A percentile compares a stretch with the other conserved stretches of the same genome.
phyloP scores from a whole-genome alignment of 2,329 filamentous ascomycete genomes.

The Fusarium sp. region DNA sequence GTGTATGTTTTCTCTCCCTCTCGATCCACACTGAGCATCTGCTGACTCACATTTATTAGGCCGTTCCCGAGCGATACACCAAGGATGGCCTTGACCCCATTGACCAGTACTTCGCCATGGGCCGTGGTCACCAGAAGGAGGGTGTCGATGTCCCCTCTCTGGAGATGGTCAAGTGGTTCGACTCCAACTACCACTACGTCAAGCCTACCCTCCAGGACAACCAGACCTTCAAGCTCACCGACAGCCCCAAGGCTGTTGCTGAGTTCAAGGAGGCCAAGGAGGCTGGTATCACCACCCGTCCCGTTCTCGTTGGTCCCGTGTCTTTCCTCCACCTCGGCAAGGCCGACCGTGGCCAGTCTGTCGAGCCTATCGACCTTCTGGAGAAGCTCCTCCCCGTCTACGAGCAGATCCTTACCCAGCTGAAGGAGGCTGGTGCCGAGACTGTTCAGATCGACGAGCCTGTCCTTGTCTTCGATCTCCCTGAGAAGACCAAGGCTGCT shows the following conservation, averaged over 20 bases:
- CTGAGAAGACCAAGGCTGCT: slow-evolving; percentile 89
- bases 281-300: slow-evolving; percentile 91
- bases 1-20: slow-evolving; percentile 69
- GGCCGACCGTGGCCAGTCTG: slow-evolving; percentile 93
- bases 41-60: slow-evolving; percentile 62
- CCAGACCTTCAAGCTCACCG: slow-evolving; percentile 92
- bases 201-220: slow-evolving; percentile 98
- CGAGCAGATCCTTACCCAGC: slow-evolving; percentile 89
- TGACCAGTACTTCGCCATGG: slow-evolving; percentile 99
- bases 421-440: slow-evolving; percentile 96
- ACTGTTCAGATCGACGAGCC: slow-evolving; percentile 99
- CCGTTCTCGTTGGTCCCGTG: slow-evolving; percentile 94
- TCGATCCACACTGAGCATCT: not conserved
- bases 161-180: slow-evolving; percentile 99
- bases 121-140: slow-evolving; percentile 96
- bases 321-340: slow-evolving; percentile 98
- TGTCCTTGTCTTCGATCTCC: slow-evolving; percentile 93
- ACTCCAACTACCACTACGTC: slow-evolving; percentile 99
- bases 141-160: slow-evolving; percentile 91
- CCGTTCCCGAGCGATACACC: slow-evolving; percentile 92
- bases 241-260: slow-evolving; percentile 90
- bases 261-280: slow-evolving; percentile 99
- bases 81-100: slow-evolving; percentile 87
- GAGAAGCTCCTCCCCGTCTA: slow-evolving; percentile 95
- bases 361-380: slow-evolving; percentile 93